These are phyloP conservation scores for Coniosporium tulheliwenetii DNA, from an alignment of 2,329 filamentous ascomycete genomes.

Conservation along the genomic window DNA sequence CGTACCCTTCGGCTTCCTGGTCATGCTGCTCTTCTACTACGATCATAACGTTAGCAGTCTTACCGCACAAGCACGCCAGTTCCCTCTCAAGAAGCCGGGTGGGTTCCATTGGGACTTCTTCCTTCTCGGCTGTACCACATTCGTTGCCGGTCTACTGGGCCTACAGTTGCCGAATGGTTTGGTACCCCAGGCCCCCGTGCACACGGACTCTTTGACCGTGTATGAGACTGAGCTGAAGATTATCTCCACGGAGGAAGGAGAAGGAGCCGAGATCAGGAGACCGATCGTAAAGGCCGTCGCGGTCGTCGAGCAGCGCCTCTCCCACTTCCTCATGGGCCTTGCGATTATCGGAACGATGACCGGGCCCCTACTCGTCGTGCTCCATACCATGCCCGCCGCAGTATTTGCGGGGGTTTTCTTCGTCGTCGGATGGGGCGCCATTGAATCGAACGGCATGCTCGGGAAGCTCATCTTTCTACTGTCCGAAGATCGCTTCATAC, in stretches of 20 bases:
- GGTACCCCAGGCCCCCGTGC: slow-evolving; percentile 44
- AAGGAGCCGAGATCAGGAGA: slow-evolving; percentile 24
- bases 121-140: slow-evolving; percentile 39
- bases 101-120: slow-evolving; percentile 49
- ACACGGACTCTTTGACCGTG: slow-evolving; percentile 35
- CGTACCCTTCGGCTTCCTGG: slow-evolving; percentile 35
- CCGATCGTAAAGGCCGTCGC: slow-evolving; percentile 27
- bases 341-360: slow-evolving; percentile 41
- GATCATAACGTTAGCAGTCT: slow-evolving; percentile 41
- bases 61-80: slow-evolving; percentile 39
- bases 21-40: slow-evolving; percentile 40
- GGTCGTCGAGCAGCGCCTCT: slow-evolving; percentile 41
- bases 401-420: slow-evolving; percentile 43
- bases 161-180: slow-evolving; percentile 43
- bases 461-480: slow-evolving; percentile 34
- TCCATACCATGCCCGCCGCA: slow-evolving; percentile 38
- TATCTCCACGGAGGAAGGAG: slow-evolving; percentile 25
- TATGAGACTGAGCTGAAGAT: slow-evolving; percentile 24
- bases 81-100: slow-evolving; percentile 41
- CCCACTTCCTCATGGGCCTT: slow-evolving; percentile 39
- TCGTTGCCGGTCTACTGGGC: slow-evolving; percentile 38
- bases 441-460: slow-evolving; percentile 38
- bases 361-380: slow-evolving; percentile 34
- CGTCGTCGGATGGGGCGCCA: slow-evolving; percentile 36
- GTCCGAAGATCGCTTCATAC: slow-evolving; percentile 30